Evolutionary conservation across 106 monocot genomes (phyloP), one percentile per base, ranked within the genome.

Genomic region (Dioscorea dumetorum): DNA sequence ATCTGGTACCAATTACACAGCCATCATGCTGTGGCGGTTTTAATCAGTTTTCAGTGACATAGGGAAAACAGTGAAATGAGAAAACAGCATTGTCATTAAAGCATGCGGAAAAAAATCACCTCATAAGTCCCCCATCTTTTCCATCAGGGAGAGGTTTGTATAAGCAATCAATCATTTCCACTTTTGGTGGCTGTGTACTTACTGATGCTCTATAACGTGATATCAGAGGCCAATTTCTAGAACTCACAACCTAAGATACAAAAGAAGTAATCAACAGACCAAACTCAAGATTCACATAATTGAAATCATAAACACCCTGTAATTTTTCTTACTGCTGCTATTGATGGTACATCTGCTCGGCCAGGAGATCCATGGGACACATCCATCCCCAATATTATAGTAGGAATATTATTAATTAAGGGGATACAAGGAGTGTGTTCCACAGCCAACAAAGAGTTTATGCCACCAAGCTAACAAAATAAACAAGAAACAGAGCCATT

Each of bases 301-400:
- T 22, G 4, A 23, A 22, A 8, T 16, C 3, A 19, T 19, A 33
- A 60, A 34, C 18, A 14, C 20, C 16, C 21, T n/a, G 48, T 12
- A 63, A 63, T n/a, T 33, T 8, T 33, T 48, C 53, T 75, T 81
- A 93, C 93, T 61, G 85, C 93, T 49, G 93, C 93, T 64, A 93
- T 77, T 19, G 93, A 93, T 67, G 85, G 88, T 21, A 86, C 21
- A 67, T 81, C 85, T 22, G 74, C 65, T 58, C 70, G 77, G 33
- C 93, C 85, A 24, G 79, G 85, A 23, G 80, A 79, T n/a, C 83
- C 88, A 77, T 93, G 93, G 8, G 85, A 93, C 59, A 93, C 83
- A 75, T 81, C 78, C 81, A 86, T 83, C 5, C 85, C 93, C 67
- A 93, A 66, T 66, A 93, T 88, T 63, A 93, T n/a, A 11, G 93